Base-by-base conservation (phyloP, 768 basidiomycete genomes). In the Calvatia gigantea region DNA sequence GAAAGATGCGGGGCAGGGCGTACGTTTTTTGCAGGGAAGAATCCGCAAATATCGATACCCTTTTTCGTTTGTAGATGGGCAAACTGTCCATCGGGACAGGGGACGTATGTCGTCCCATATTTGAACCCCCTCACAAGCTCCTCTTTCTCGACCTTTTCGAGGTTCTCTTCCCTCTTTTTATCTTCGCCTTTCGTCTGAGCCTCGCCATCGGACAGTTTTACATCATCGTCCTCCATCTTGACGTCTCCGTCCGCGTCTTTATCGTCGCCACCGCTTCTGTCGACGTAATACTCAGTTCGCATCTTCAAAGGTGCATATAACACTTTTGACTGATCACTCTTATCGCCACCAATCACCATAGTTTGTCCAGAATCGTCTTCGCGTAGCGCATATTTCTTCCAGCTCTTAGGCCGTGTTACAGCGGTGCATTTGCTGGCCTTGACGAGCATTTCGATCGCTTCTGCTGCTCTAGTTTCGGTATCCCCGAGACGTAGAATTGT, bases 1-100 rank as follows among this genome's bases (percentile, higher is more conserved):
- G 17, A 42, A 35, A 19, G 14, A n/a, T n/a, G n/a, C 54, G 45
- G 5, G 37, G 47, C 19, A 21, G 32, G 35, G 61, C 76, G 21
- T 61, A 94, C 94, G 59, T 87, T 85, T 52, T 79, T 78, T 23
- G 65, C 67, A 3, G 73, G 78, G 68, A 97, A 88, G 74, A 98
- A 97, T 0, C 86, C 89, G 62, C 88, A 83, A 39, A 98, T 83
- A 48, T 96, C 91, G 44, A 98, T 87, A 0, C 96, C 96, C 63
- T 86, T 87, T 64, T 73, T 79, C 0, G 93, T 90, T n/a, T 74
- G 71, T 35, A 97, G 72, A 58, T 75, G 80, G 28, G 82, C 81
- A 62, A 94, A 96, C 51, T 86, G 84, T n/a, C 85, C 91, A 49
- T 92, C 91, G 2, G 91, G 89, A 69, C 87, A 87, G 0, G 91